These are phyloP conservation scores for Endocarpon pusillum DNA, from an alignment of 495 filamentous ascomycete genomes.

Conservation along the genomic window DNA sequence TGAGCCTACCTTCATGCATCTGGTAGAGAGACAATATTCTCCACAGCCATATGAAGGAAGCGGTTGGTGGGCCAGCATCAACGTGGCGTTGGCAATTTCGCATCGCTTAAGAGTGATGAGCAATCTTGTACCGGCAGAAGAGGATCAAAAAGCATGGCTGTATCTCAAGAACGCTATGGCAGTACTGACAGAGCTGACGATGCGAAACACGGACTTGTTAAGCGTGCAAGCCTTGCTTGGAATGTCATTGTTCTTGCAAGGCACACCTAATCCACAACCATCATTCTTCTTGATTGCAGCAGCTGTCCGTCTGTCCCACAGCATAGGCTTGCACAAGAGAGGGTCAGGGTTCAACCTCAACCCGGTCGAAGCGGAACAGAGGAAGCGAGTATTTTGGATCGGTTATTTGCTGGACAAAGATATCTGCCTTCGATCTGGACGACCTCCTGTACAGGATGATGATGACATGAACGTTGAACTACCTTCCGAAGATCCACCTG, in stretches of 20 bases:
- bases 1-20: constrained; percentile 92
- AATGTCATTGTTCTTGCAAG: constrained; percentile 92
- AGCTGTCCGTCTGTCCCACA: constrained; percentile 81
- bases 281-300: constrained; percentile 87
- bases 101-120: constrained; percentile 91
- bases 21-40: constrained; percentile 86
- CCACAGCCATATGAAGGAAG: constrained; percentile 85
- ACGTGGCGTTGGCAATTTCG: constrained; percentile 81
- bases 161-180: constrained; percentile 95
- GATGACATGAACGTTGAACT: constrained; percentile 97
- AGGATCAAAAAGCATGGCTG: constrained; percentile 84
- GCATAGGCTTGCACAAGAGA: constrained; percentile 86
- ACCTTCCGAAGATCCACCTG: constrained; percentile 74
- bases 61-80: constrained; percentile 96
- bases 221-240: constrained; percentile 94
- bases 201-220: constrained; percentile 88
- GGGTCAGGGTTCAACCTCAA: constrained; percentile 84
- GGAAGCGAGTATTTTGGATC: constrained; percentile 97
- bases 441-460: constrained; percentile 88
- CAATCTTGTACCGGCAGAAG: constrained; percentile 73
- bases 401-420: constrained; percentile 93
- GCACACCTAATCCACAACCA: constrained; percentile 91
- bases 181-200: constrained; percentile 76
- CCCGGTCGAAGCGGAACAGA: constrained; percentile 78
- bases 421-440: constrained; percentile 78